Percentiles rank a stretch among this genome's conserved stretches.
Conservation (phyloP, 495 filamentous ascomycete species). For the Annulohypoxylon stygium region DNA sequence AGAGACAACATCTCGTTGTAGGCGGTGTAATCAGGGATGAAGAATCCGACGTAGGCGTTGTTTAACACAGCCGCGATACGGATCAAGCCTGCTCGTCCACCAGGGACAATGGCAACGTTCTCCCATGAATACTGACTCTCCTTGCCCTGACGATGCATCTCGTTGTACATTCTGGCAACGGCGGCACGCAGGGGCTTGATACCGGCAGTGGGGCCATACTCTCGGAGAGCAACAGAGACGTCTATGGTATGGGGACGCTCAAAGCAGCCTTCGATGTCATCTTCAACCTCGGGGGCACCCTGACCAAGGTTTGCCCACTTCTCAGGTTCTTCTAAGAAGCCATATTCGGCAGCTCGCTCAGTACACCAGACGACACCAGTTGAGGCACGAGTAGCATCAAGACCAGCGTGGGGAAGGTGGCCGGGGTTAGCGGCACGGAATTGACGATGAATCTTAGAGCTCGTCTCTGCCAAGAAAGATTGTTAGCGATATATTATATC, state of each 20-base stretch:
- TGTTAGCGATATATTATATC: constrained; percentile 43
- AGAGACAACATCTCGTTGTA: constrained; percentile 97
- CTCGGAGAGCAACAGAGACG: constrained; percentile 78
- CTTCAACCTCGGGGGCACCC: constrained; percentile 93
- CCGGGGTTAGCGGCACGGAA: constrained; percentile 90
- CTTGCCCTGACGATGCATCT: constrained; percentile 89
- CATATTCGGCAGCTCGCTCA: constrained; percentile 82
- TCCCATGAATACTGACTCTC: constrained; percentile 96
- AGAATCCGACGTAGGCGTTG: constrained; percentile 91
- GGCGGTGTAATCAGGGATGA: constrained; percentile 81
- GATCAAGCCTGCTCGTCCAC: constrained; percentile 91
- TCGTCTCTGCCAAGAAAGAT: constrained; percentile 67
- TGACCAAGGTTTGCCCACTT: constrained; percentile 95
- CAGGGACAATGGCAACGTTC: constrained; percentile 98
- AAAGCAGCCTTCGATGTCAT: constrained; percentile 91
- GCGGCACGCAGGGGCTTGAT: constrained; percentile 91
- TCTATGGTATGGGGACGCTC: constrained; percentile 85
- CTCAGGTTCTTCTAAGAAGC: constrained; percentile 83
- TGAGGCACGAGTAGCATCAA: constrained; percentile 84
- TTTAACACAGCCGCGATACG: constrained; percentile 93
- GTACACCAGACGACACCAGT: constrained; percentile 91
- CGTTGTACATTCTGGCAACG: constrained; percentile 93
- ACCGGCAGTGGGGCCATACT: constrained; percentile 94
- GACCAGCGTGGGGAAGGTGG: constrained; percentile 88
- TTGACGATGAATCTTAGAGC: constrained; percentile 84